Evolutionary conservation across 805 yeast species (phyloP).

Genomic region (Cyberlindnera mrakii): DNA sequence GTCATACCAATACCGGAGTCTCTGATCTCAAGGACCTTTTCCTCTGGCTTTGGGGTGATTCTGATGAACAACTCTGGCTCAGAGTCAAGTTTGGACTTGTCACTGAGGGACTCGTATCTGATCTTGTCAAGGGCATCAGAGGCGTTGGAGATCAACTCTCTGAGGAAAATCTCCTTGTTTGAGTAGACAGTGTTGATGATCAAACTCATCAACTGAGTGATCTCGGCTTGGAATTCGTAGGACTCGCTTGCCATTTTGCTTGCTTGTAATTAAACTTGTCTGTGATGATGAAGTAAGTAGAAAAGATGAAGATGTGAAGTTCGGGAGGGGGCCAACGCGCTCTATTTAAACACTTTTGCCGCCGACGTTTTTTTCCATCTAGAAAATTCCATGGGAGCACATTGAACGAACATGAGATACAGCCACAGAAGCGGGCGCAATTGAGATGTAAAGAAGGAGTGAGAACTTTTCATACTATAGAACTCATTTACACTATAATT

Average conservation of each 20-base stretch:
- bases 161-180: constrained; percentile 96
- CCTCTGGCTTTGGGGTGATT: constrained; percentile 94
- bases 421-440: too few relatives aligned
- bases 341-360: too few relatives aligned
- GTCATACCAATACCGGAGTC: constrained; percentile 99
- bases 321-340: too few relatives aligned
- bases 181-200: constrained; percentile 99
- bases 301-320: too few relatives aligned
- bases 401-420: too few relatives aligned
- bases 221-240: constrained; percentile 99
- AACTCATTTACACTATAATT: too few relatives aligned
- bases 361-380: not conserved
- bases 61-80: constrained; percentile 97
- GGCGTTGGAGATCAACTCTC: constrained; percentile 98
- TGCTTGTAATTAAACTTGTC: not conserved
- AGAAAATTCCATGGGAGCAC: constrained; percentile 2
- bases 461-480: too few relatives aligned
- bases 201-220: constrained; percentile 99
- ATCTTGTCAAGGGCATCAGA: constrained; percentile 99
- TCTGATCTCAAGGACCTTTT: constrained; percentile 91
- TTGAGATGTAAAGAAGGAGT: too few relatives aligned
- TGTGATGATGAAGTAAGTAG: not conserved
- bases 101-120: constrained; percentile 92
- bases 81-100: constrained; percentile 84
- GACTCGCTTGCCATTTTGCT: constrained; percentile 47